phyloP scores from a whole-genome alignment of 129 eudicot species.

The Helianthus annuus region DNA sequence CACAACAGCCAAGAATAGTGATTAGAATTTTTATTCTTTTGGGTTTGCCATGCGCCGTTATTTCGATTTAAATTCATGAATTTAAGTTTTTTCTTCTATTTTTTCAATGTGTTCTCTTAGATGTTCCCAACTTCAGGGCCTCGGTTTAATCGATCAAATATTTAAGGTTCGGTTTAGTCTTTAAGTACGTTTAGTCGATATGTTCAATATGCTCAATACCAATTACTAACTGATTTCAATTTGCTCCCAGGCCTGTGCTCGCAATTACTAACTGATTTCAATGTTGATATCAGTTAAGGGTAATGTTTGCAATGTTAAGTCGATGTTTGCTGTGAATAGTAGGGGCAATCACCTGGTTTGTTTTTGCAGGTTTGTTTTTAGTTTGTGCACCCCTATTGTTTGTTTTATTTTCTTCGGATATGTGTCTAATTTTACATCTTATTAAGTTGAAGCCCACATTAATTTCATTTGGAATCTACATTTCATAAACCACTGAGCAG shows the following conservation, averaged over 20 bases:
- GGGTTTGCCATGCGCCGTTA: too few species aligned
- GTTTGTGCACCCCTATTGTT: conserved; percentile 25
- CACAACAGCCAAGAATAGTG: too few species aligned
- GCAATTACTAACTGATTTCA: too few species aligned
- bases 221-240: background rate
- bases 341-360: conserved; percentile 79
- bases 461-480: background rate
- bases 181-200: background rate
- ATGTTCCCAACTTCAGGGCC: too few species aligned
- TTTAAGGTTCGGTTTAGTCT: background rate
- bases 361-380: conserved; percentile 51
- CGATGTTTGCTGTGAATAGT: conserved; percentile 38
- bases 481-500: too few species aligned
- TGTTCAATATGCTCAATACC: background rate
- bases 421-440: background rate
- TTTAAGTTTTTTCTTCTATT: too few species aligned
- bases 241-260: background rate
- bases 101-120: too few species aligned
- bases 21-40: too few species aligned
- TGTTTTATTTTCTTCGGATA: background rate
- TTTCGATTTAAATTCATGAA: too few species aligned
- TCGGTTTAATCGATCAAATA: too few species aligned
- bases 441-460: background rate
- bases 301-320: conserved; percentile 55
- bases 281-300: too few species aligned